These are phyloP conservation scores for Deakozyma indianensis DNA, from an alignment of 805 yeast genomes.

Conservation along the genomic window DNA sequence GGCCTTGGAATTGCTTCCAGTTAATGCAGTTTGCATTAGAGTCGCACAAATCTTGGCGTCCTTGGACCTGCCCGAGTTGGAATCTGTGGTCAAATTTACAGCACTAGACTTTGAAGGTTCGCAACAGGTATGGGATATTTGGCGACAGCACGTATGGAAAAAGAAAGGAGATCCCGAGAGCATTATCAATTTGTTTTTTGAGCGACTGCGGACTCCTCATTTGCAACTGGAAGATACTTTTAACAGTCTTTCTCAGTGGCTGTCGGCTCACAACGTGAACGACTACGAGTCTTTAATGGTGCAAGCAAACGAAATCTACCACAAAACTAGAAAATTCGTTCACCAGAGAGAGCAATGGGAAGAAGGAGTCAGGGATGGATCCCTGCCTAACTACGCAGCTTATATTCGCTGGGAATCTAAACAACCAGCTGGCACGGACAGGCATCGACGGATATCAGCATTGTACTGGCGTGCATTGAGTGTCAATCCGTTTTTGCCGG, in stretches of 20 bases:
- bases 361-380: not conserved
- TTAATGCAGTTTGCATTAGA: not conserved
- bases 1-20: not conserved
- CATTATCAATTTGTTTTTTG: not conserved
- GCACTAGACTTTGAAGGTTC: not conserved
- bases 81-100: not conserved
- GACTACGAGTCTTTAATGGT: conserved; percentile 1
- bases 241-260: not conserved
- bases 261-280: not conserved
- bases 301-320: not conserved
- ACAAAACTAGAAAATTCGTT: not conserved
- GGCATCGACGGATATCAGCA: not conserved
- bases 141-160: not conserved
- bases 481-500: not conserved
- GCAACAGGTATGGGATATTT: not conserved
- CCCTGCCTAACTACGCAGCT: not conserved
- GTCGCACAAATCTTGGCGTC: not conserved
- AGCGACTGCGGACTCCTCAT: conserved; percentile 1
- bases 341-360: conserved; percentile 2
- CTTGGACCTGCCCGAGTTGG: not conserved
- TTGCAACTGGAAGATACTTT: not conserved
- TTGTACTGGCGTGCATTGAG: not conserved
- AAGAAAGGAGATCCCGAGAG: not conserved
- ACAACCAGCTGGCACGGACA: not conserved
- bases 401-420: not conserved